Evolutionary conservation across 345 rosid species (phyloP).

Genomic region (Gossypium australe): DNA sequence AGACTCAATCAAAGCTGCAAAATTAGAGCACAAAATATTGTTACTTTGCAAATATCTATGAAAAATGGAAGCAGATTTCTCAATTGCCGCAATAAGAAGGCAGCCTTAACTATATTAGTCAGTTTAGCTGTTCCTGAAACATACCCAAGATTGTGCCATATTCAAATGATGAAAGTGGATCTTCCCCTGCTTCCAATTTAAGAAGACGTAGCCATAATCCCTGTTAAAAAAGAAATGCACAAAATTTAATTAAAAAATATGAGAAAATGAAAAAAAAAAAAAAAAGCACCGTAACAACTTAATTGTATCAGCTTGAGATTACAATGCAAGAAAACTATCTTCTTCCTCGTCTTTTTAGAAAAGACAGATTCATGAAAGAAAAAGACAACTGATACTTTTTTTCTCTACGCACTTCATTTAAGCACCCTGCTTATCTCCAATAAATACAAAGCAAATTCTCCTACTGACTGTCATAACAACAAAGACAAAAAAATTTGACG

Average conservation of each 20-base stretch:
- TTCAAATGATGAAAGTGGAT: conserved; percentile 98
- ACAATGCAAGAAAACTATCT: conserved; percentile 9
- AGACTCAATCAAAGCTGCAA: conserved; percentile 95
- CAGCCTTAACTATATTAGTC: conserved; percentile 12
- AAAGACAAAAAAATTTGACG: neutral
- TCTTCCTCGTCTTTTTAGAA: neutral
- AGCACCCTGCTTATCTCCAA: neutral
- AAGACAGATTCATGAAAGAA: neutral
- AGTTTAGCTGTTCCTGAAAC: conserved; percentile 15
- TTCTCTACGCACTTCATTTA: neutral
- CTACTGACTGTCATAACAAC: neutral
- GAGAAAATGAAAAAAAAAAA: neutral
- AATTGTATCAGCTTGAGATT: neutral
- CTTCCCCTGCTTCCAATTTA: conserved; percentile 81
- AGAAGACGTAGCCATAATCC: conserved; percentile 96
- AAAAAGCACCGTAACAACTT: neutral
- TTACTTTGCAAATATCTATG: conserved; percentile 13
- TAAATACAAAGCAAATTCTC: neutral
- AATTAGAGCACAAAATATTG: conserved; percentile 15
- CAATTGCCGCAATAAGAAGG: conserved; percentile 10
- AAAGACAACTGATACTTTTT: neutral
- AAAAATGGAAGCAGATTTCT: conserved; percentile 6
- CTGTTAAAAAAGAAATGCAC: conserved; percentile 32
- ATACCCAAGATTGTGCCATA: conserved; percentile 95
- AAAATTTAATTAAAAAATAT: neutral